Percentiles rank a stretch among this genome's conserved stretches.
phyloP scores from a whole-genome alignment of 1,284 basidiomycete species.

The Malassezia obtusa region DNA sequence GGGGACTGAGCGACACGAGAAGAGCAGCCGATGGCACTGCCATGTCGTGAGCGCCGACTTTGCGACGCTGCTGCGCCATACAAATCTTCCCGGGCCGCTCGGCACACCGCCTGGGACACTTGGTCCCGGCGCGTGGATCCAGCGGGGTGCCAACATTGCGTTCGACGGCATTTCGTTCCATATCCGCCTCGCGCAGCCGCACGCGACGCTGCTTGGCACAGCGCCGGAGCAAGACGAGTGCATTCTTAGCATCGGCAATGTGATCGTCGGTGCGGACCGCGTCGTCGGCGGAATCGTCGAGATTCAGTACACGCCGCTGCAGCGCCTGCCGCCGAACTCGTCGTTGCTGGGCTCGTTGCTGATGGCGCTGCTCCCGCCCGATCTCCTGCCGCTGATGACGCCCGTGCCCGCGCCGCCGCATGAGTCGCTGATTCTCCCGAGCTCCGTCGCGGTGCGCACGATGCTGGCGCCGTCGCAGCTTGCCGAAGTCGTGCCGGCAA shows the following conservation, averaged over 20 bases:
- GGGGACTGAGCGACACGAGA: too few species aligned
- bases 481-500: constrained; percentile 12
- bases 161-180: constrained; percentile 32
- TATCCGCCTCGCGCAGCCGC: constrained; percentile 14
- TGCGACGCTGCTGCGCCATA: constrained; percentile 9
- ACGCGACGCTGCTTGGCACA: background rate
- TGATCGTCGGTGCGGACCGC: constrained; percentile 15
- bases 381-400: constrained; percentile 2
- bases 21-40: constrained; percentile 8
- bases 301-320: constrained; percentile 15
- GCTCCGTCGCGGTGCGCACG: constrained; percentile 1
- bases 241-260: constrained; percentile 12
- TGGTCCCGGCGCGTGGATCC: constrained; percentile 36
- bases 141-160: constrained; percentile 26
- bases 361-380: constrained; percentile 8
- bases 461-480: constrained; percentile 10
- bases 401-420: background rate
- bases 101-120: constrained; percentile 30
- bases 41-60: constrained; percentile 12
- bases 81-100: constrained; percentile 28
- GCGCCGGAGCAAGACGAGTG: constrained; percentile 15
- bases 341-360: constrained; percentile 15
- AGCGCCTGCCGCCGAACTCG: constrained; percentile 9
- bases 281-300: constrained; percentile 14
- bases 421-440: background rate